Conservation (phyloP, 2,329 filamentous ascomycete species). For the Sphaerulina musiva region DNA sequence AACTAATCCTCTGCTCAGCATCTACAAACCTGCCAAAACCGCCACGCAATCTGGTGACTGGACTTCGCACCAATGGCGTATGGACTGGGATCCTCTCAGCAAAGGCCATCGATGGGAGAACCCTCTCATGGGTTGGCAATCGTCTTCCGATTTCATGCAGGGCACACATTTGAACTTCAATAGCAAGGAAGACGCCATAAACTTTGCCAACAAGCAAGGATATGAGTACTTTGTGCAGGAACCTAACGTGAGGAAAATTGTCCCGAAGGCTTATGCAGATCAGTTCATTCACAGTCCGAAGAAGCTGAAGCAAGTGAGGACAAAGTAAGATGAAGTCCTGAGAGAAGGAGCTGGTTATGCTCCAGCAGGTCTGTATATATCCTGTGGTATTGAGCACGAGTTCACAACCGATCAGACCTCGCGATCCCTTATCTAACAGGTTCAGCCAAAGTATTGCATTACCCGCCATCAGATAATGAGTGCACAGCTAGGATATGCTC, state of each 20-base stretch:
- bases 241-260: constrained; percentile 78
- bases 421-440: not conserved
- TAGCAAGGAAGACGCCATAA: constrained; percentile 86
- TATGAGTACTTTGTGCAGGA: constrained; percentile 99
- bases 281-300: constrained; percentile 82
- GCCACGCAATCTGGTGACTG: constrained; percentile 91
- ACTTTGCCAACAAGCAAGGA: constrained; percentile 95
- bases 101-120: constrained; percentile 99
- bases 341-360: not conserved
- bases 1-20: constrained; percentile 49
- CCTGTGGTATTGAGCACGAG: constrained; percentile 5
- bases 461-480: not conserved
- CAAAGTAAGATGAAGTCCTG: constrained; percentile 55
- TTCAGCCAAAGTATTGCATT: not conserved
- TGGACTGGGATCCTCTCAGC: constrained; percentile 93
- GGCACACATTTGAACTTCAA: constrained; percentile 87
- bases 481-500: not conserved
- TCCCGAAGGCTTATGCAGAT: constrained; percentile 91
- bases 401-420: not conserved
- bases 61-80: constrained; percentile 80
- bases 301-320: constrained; percentile 75
- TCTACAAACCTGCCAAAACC: constrained; percentile 86
- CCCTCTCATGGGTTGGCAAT: constrained; percentile 97
- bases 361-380: constrained; percentile 3
- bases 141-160: constrained; percentile 89